A percentile compares a stretch with the other conserved stretches of the same genome.
Evolutionary conservation across 495 filamentous ascomycete species (phyloP).

Genomic region (Rostrohypoxylon terebratum): DNA sequence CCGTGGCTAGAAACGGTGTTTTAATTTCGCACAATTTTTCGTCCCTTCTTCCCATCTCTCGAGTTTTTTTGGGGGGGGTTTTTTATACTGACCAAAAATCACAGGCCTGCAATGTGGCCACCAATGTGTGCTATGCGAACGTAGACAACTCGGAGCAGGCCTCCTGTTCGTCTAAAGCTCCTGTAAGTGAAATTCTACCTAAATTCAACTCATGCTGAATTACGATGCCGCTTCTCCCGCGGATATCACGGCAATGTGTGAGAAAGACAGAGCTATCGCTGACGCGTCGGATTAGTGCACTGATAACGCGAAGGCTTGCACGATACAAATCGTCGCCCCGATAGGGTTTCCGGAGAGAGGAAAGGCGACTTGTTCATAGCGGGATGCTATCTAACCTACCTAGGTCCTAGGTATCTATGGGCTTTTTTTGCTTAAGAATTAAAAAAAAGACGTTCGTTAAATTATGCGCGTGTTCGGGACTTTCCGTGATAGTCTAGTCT

Average conservation of each 20-base stretch:
- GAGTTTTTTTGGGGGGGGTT: no score
- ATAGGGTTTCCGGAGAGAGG: slow-evolving; percentile 12
- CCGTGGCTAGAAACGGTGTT: not conserved
- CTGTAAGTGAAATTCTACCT: not conserved
- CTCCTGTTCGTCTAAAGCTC: not conserved
- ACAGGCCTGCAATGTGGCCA: slow-evolving; percentile 5
- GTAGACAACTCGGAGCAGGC: slow-evolving; percentile 11
- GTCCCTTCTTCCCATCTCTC: not conserved
- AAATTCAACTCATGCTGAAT: not conserved
- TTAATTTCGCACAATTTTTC: not conserved
- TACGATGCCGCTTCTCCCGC: not conserved
- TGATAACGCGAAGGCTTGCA: not conserved
- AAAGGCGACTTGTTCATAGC: slow-evolving; percentile 4
- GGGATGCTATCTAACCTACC: not conserved
- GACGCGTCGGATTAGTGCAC: slow-evolving; percentile 1
- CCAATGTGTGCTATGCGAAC: slow-evolving; percentile 13
- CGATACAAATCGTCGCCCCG: slow-evolving; percentile 9
- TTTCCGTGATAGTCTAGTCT: not conserved
- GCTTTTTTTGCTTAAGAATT: not conserved
- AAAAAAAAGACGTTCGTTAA: not conserved
- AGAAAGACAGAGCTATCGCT: not conserved
- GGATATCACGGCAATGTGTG: not conserved
- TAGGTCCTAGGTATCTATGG: no score
- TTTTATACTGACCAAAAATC: not conserved
- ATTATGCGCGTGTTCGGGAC: not conserved